phyloP scores from a whole-genome alignment of 176 grass and related monocot genomes.

The Oryza punctata region DNA sequence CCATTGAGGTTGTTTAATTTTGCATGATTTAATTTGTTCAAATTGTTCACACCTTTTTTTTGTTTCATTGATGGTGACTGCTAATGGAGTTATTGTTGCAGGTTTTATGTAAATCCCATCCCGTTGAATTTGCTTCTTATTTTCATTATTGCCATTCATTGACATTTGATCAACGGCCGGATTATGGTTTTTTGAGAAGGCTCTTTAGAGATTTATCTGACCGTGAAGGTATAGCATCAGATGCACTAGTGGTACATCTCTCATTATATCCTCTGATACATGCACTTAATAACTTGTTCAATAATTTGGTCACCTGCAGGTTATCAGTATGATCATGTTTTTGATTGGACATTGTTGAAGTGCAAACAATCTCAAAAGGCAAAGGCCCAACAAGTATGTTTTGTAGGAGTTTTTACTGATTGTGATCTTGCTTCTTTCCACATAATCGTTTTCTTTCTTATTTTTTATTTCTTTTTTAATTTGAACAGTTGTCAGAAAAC shows the following conservation, averaged over 20 bases:
- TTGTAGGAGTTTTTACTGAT: not conserved
- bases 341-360: constrained; percentile 64
- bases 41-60: not conserved
- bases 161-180: constrained; percentile 65
- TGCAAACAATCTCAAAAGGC: constrained; percentile 63
- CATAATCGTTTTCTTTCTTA: not conserved
- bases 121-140: constrained; percentile 67
- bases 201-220: constrained; percentile 61
- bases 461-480: constrained; percentile 8
- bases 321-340: constrained; percentile 69
- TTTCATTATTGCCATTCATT: constrained; percentile 68
- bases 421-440: not conserved
- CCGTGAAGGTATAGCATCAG: constrained; percentile 57
- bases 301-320: constrained; percentile 34
- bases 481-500: constrained; percentile 3
- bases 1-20: constrained; percentile 58
- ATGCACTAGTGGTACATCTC: constrained; percentile 16
- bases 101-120: constrained; percentile 68
- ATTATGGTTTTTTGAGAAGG: constrained; percentile 58
- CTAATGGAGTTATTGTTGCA: constrained; percentile 22
- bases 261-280: constrained; percentile 1
- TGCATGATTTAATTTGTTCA: constrained; percentile 15
- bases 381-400: constrained; percentile 57
- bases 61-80: constrained; percentile 20
- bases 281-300: constrained; percentile 1